These are phyloP conservation scores for Cephalotrichum gorgonifer DNA, from an alignment of 2,329 filamentous ascomycete genomes.

Conservation along the genomic window DNA sequence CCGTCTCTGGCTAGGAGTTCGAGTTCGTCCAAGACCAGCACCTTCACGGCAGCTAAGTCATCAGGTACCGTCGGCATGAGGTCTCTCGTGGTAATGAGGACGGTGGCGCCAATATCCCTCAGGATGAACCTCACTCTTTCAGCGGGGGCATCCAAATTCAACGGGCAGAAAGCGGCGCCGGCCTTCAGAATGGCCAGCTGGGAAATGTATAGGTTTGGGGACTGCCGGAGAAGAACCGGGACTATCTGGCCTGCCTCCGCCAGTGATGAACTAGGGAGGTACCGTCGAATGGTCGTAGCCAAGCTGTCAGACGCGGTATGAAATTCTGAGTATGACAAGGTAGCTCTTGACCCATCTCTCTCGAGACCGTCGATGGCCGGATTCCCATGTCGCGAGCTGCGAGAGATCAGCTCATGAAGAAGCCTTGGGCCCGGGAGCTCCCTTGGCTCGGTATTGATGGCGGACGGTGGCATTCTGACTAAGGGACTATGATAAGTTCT, in stretches of 20 bases:
- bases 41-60: constrained; percentile 12
- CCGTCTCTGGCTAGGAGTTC: not conserved
- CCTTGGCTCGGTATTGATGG: constrained; percentile 29
- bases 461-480: constrained; percentile 19
- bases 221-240: constrained; percentile 70
- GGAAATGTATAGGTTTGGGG: constrained; percentile 65
- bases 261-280: not conserved
- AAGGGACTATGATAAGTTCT: not conserved
- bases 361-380: constrained; percentile 56
- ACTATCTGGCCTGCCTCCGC: constrained; percentile 35
- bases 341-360: constrained; percentile 29
- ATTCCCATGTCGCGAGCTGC: constrained; percentile 17
- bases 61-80: constrained; percentile 20
- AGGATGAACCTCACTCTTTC: constrained; percentile 75
- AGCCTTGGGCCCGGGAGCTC: constrained; percentile 31
- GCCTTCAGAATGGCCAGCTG: constrained; percentile 69
- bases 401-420: constrained; percentile 49
- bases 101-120: constrained; percentile 58
- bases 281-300: constrained; percentile 25
- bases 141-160: constrained; percentile 66
- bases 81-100: constrained; percentile 54
- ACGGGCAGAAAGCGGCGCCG: constrained; percentile 76
- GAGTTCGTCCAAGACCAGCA: constrained; percentile 25
- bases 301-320: constrained; percentile 47
- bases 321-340: constrained; percentile 52